A percentile compares a stretch with the other conserved stretches of the same genome.
phyloP scores from a whole-genome alignment of 306 rosid genomes.

The Ochetophila trinervis region DNA sequence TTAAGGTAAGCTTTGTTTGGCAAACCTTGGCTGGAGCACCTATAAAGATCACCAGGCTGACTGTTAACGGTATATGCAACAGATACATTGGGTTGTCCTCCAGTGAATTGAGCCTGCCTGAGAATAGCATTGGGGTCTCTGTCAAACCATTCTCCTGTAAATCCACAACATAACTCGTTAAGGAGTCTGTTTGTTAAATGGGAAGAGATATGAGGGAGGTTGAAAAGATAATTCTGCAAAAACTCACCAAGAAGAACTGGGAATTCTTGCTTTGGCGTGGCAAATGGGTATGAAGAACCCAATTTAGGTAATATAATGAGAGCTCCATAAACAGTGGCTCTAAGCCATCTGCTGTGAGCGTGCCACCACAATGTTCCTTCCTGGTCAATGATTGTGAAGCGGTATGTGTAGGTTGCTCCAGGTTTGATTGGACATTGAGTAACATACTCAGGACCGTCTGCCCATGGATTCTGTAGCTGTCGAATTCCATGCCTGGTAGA shows the following conservation, averaged over 20 bases:
- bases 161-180: constrained; percentile 18
- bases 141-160: constrained; percentile 86
- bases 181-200: not conserved
- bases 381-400: constrained; percentile 70
- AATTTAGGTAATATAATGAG: constrained; percentile 66
- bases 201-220: not conserved
- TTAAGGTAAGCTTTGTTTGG: not conserved
- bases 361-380: constrained; percentile 99
- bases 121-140: constrained; percentile 63
- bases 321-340: constrained; percentile 94
- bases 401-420: constrained; percentile 84
- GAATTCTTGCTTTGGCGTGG: constrained; percentile 61
- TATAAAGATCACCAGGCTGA: constrained; percentile 85
- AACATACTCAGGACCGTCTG: constrained; percentile 83
- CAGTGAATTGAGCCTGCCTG: constrained; percentile 62
- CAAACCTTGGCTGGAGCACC: constrained; percentile 74
- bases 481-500: constrained; percentile 77
- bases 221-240: not conserved
- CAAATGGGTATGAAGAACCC: constrained; percentile 74
- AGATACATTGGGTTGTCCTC: constrained; percentile 78
- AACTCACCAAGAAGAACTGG: constrained; percentile 72
- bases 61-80: constrained; percentile 82
- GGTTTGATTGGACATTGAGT: constrained; percentile 93
- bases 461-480: constrained; percentile 92
- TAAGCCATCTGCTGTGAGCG: constrained; percentile 79